Conservation (phyloP, 768 basidiomycete genomes). For the Pleurotus giganteus region DNA sequence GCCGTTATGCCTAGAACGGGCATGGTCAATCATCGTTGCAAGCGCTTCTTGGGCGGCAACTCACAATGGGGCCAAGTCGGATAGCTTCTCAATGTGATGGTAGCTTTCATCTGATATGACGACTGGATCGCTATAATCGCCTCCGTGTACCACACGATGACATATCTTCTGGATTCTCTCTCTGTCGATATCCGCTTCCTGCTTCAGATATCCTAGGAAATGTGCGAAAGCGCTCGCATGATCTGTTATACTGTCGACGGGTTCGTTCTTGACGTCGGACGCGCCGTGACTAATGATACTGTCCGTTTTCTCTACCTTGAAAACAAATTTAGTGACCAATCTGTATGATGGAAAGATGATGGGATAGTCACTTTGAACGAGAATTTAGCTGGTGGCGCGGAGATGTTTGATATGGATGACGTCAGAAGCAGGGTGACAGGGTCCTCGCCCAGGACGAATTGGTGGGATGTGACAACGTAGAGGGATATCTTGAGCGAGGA, state of each 20-base stretch:
- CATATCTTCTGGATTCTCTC: constrained; percentile 54
- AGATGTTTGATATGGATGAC: constrained; percentile 56
- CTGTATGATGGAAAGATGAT: too few relatives aligned
- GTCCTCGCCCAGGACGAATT: constrained; percentile 15
- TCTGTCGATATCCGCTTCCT: constrained; percentile 39
- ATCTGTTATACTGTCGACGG: constrained; percentile 41
- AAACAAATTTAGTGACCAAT: too few relatives aligned
- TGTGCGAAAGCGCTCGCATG: constrained; percentile 63
- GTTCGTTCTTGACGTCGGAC: constrained; percentile 37
- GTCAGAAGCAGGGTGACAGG: constrained; percentile 45
- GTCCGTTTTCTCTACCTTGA: too few relatives aligned
- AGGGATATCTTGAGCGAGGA: constrained; percentile 85
- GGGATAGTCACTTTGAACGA: constrained; percentile 32
- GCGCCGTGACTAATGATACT: constrained; percentile 13
- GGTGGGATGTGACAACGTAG: constrained; percentile 34
- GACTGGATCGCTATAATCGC: constrained; percentile 70
- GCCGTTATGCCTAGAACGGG: constrained; percentile 53
- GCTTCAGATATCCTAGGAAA: constrained; percentile 50
- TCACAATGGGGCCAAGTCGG: constrained; percentile 79
- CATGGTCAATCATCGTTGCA: not conserved
- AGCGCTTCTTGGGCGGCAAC: too few relatives aligned
- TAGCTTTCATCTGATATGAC: constrained; percentile 65
- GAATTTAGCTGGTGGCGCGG: constrained; percentile 51
- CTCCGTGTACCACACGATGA: constrained; percentile 87
- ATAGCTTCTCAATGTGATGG: constrained; percentile 70